Evolutionary conservation across 352 stramenopile species (phyloP).

Genomic region (Albugo candida): DNA sequence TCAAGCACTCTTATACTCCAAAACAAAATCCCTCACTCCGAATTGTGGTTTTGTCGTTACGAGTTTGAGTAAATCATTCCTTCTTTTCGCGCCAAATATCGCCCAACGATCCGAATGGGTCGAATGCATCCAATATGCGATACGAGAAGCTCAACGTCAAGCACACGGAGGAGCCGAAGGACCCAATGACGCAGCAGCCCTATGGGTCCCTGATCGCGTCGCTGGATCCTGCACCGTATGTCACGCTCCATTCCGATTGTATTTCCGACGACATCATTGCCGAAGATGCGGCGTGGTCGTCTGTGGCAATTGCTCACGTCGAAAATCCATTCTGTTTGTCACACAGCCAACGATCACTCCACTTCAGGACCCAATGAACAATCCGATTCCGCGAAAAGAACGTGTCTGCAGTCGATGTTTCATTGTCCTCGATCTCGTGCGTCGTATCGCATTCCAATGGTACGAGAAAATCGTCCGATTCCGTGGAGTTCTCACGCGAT

Average conservation of each 20-base stretch:
- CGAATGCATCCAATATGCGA: constrained; percentile 24
- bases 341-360: too few relatives aligned
- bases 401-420: constrained; percentile 58
- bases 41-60: constrained; percentile 62
- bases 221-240: constrained; percentile 48
- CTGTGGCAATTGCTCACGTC: constrained; percentile 53
- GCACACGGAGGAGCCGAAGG: constrained; percentile 12
- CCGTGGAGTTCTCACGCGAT: constrained; percentile 39
- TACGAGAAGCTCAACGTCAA: constrained; percentile 17
- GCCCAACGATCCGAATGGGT: constrained; percentile 36
- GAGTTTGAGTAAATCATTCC: constrained; percentile 67
- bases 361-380: constrained; percentile 11
- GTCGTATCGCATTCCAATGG: constrained; percentile 43
- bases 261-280: constrained; percentile 69
- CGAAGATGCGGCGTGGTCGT: constrained; percentile 59
- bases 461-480: constrained; percentile 45
- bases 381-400: constrained; percentile 28
- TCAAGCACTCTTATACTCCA: constrained; percentile 10
- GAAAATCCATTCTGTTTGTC: constrained; percentile 49
- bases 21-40: constrained; percentile 13
- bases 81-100: constrained; percentile 39
- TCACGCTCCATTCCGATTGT: constrained; percentile 40
- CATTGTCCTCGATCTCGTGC: constrained; percentile 41
- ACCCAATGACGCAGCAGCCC: constrained; percentile 34
- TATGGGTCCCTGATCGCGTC: constrained; percentile 42